Evolutionary conservation across 208 protist genomes (phyloP).

Genomic region (Acanthamoeba sp.): DNA sequence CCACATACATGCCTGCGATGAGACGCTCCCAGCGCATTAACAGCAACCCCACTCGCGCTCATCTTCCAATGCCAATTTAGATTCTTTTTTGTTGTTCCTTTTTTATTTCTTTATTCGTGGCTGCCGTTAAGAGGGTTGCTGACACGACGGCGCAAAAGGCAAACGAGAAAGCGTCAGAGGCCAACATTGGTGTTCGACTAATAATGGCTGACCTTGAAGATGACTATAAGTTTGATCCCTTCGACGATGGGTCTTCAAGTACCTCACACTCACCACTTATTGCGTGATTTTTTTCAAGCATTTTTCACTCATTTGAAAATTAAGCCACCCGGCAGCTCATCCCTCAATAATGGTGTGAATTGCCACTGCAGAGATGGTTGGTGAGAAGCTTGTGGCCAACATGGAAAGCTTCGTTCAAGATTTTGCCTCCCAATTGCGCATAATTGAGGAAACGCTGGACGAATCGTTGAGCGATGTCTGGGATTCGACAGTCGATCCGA

Average conservation of each 20-base stretch:
- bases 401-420: conserved; percentile 83
- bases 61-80: background rate
- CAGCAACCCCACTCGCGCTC: background rate
- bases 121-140: background rate
- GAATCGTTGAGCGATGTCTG: conserved; percentile 82
- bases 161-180: background rate
- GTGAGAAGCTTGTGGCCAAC: conserved; percentile 84
- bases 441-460: conserved; percentile 85
- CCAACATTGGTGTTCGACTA: background rate
- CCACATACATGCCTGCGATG: background rate
- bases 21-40: background rate
- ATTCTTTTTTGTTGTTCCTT: background rate
- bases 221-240: conserved; percentile 81
- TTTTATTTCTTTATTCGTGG: background rate
- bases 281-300: too few relatives aligned
- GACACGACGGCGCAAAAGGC: background rate
- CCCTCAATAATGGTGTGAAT: background rate
- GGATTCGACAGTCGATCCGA: conserved; percentile 83
- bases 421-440: conserved; percentile 73
- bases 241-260: conserved; percentile 84
- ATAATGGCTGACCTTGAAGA: conserved; percentile 59
- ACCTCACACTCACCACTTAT: background rate
- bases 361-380: conserved; percentile 76
- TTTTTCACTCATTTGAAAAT: background rate
- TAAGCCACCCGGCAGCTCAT: background rate